These are phyloP conservation scores for Boletus rex-veris DNA, from an alignment of 768 basidiomycete species.

Conservation along the genomic window DNA sequence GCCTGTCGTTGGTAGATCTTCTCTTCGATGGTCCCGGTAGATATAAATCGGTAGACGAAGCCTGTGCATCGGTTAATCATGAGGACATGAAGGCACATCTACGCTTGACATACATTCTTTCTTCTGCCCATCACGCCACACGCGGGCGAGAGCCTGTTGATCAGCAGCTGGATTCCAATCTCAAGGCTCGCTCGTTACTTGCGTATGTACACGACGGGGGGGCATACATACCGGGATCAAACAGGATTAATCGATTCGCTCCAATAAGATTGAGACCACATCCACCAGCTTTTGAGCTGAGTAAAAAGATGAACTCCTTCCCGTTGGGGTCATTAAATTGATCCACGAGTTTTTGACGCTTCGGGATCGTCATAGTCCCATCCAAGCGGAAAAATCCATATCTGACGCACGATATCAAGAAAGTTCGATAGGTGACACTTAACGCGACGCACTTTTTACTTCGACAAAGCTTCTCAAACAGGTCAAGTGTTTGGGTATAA, in stretches of 20 bases:
- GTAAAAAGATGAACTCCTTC: constrained; percentile 90
- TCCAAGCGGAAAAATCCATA: constrained; percentile 92
- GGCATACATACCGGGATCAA: constrained; percentile 75
- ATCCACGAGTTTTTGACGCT: constrained; percentile 93
- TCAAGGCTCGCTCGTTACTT: constrained; percentile 26
- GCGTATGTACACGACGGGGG: neutral
- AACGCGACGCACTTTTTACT: constrained; percentile 63
- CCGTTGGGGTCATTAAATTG: constrained; percentile 92
- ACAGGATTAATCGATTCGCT: constrained; percentile 91
- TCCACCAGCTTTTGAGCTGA: constrained; percentile 94
- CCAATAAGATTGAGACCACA: constrained; percentile 97
- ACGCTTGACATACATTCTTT: constrained; percentile 78
- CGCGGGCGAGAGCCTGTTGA: constrained; percentile 96
- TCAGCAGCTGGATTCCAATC: constrained; percentile 99
- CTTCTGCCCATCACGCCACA: constrained; percentile 99
- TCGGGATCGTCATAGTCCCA: constrained; percentile 88
- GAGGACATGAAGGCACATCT: neutral
- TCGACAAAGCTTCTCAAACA: constrained; percentile 87
- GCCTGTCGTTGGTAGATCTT: constrained; percentile 99
- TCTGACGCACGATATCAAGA: constrained; percentile 37
- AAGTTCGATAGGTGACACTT: neutral
- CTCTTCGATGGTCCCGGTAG: constrained; percentile 96
- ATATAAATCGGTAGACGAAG: constrained; percentile 98
- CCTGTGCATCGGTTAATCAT: constrained; percentile 42
- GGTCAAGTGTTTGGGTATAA: constrained; percentile 91